Base-by-base conservation (phyloP, 2,329 filamentous ascomycete genomes). In the Phoma sp. region DNA sequence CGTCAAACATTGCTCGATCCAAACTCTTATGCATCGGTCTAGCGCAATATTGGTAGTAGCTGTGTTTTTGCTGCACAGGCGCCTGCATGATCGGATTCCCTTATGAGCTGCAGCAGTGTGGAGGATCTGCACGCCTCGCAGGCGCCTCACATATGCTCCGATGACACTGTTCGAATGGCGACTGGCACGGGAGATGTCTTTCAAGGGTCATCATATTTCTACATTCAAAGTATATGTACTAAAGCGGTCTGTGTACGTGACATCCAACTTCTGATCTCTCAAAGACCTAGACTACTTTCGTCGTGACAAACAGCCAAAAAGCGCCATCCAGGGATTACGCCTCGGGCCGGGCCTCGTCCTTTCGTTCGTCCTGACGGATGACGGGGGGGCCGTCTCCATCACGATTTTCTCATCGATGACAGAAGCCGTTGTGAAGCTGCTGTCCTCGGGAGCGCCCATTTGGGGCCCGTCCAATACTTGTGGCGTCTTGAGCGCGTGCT, bases 101-200 rank as follows among this genome's bases (percentile, higher is more conserved):
- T 32, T 3, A 18, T 13, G 46, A 25, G 30, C 38, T 33, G 44
- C 30, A 14, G 27, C 9, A 50, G 4, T 46, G 52, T 37, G 52
- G 52, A 55, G 52, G 37, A 55, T 55, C 36, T 41, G n/a, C 47
- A 18, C 52, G 42, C 52, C 52, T 55, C 30, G 45, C 52, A 45
- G 35, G 33, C 52, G 52, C 52, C 52, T 55, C 42, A 47, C 42
- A 45, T 24, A 27, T 38, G 10, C 46, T 38, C 33, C 22, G 27
- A 4, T 9, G 27, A 29, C 27, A 29, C 27, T 29, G 27, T 9
- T 29, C 27, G 27, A 29, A 9, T 6, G 9, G 27, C 27, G 18
- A 29, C 6, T 29, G 27, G 9, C 6, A 9, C 6, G 9, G 9
- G 27, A 29, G 27, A 29, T 7, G 27, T 9, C 6, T 29, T 29